Conservation (phyloP, 345 rosid species). For the Lumnitzera racemosa region DNA sequence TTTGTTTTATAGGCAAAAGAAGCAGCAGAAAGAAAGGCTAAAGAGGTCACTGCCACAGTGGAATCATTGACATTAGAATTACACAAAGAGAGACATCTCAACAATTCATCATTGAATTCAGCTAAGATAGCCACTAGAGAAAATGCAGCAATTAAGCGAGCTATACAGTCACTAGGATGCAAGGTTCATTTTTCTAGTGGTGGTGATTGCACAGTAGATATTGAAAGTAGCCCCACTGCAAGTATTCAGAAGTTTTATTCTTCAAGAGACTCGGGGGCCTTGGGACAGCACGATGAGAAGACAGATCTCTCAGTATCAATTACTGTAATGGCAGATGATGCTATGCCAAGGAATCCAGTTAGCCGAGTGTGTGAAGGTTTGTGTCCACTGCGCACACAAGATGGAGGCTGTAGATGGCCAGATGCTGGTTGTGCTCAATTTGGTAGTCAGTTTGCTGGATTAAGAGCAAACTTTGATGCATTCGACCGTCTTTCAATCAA, state of each 20-base stretch:
- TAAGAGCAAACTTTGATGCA: constrained; percentile 84
- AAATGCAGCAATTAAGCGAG: constrained; percentile 55
- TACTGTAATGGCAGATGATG: constrained; percentile 42
- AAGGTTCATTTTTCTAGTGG: constrained; percentile 57
- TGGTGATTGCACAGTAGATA: constrained; percentile 53
- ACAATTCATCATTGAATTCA: constrained; percentile 50
- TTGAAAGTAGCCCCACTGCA: constrained; percentile 30
- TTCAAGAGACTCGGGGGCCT: constrained; percentile 22
- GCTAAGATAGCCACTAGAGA: constrained; percentile 72
- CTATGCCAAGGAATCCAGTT: constrained; percentile 24
- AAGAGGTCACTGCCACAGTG: constrained; percentile 33
- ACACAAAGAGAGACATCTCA: constrained; percentile 51
- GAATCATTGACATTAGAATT: constrained; percentile 56
- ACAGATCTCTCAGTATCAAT: constrained; percentile 66
- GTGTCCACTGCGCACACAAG: constrained; percentile 61
- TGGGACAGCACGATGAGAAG: constrained; percentile 24
- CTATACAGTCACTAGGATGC: constrained; percentile 82
- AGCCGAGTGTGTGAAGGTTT: constrained; percentile 47
- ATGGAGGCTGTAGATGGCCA: constrained; percentile 88
- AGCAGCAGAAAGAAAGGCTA: constrained; percentile 57
- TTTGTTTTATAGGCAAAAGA: constrained; percentile 60
- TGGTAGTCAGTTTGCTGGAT: constrained; percentile 71
- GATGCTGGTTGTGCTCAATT: constrained; percentile 83
- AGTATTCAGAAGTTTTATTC: constrained; percentile 28
- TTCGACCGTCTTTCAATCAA: constrained; percentile 70